Conservation (phyloP, 75 land plant genomes). For the Isoetes taiwanensis region DNA sequence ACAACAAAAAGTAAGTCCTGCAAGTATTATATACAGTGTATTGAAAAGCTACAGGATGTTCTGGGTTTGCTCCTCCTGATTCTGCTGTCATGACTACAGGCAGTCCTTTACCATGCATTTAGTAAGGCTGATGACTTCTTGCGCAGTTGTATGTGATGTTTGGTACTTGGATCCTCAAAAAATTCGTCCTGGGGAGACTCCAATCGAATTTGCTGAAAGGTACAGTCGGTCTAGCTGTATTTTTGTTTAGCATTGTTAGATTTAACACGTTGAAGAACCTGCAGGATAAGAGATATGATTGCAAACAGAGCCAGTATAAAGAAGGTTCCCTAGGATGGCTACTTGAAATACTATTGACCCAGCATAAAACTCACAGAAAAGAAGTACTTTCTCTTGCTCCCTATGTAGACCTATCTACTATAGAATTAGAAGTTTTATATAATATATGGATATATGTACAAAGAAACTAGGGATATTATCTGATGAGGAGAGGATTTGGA, state of each 20-base stretch:
- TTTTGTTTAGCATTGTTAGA: too few relatives aligned
- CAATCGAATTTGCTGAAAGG: constrained; percentile 98
- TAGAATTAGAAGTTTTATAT: too few relatives aligned
- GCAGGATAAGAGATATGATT: constrained; percentile 90
- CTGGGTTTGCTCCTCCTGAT: neutral
- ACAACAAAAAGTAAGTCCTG: constrained; percentile 93
- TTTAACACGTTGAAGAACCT: too few relatives aligned
- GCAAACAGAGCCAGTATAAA: constrained; percentile 80
- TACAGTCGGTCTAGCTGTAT: too few relatives aligned
- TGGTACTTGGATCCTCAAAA: constrained; percentile 94
- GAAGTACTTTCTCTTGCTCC: constrained; percentile 36
- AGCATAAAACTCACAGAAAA: constrained; percentile 80
- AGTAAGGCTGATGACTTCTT: constrained; percentile 87
- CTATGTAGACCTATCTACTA: neutral
- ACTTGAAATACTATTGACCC: constrained; percentile 86
- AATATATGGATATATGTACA: too few relatives aligned
- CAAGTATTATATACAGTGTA: neutral
- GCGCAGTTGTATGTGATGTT: constrained; percentile 99
- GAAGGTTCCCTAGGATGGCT: constrained; percentile 98
- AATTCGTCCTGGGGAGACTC: constrained; percentile 65
- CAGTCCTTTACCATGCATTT: constrained; percentile 93
- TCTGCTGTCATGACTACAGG: constrained; percentile 25
- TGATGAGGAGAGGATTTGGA: too few relatives aligned
- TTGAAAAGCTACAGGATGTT: neutral
- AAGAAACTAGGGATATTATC: too few relatives aligned